Conservation (phyloP, 2,329 filamentous ascomycete species). For the Penicillium sp. region DNA sequence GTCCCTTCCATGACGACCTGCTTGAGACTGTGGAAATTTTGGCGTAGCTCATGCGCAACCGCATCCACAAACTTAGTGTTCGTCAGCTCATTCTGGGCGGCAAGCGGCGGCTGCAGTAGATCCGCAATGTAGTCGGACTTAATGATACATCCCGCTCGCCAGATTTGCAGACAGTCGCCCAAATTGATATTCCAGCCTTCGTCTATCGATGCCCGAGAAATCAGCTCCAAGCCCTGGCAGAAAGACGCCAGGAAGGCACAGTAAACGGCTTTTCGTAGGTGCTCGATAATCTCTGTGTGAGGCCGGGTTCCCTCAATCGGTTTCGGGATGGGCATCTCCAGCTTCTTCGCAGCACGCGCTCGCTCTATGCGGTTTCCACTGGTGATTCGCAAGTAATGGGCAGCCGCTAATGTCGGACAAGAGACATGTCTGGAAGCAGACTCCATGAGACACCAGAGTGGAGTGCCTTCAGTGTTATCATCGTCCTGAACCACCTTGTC, state of each 20-base stretch:
- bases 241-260: slow-evolving; percentile 61
- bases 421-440: slow-evolving; percentile 62
- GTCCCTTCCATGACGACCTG: slow-evolving; percentile 55
- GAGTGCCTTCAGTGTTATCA: slow-evolving; percentile 65
- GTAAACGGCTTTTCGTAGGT: slow-evolving; percentile 61
- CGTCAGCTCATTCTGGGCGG: slow-evolving; percentile 26
- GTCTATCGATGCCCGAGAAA: slow-evolving; percentile 57
- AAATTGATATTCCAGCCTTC: slow-evolving; percentile 57
- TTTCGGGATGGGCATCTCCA: slow-evolving; percentile 43
- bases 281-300: slow-evolving; percentile 52
- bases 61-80: slow-evolving; percentile 44
- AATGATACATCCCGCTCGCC: slow-evolving; percentile 70
- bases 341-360: slow-evolving; percentile 50
- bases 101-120: slow-evolving; percentile 48
- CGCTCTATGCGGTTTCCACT: slow-evolving; percentile 61
- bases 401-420: slow-evolving; percentile 60
- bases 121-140: slow-evolving; percentile 64
- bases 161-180: slow-evolving; percentile 52
- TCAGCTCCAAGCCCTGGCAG: slow-evolving; percentile 64
- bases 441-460: slow-evolving; percentile 64
- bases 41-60: slow-evolving; percentile 55
- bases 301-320: slow-evolving; percentile 32
- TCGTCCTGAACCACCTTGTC: slow-evolving; percentile 72
- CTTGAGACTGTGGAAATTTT: slow-evolving; percentile 53
- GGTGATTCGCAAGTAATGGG: slow-evolving; percentile 63